Base-by-base conservation (phyloP, 176 grass and related monocot species). In the Carex cristatella region DNA sequence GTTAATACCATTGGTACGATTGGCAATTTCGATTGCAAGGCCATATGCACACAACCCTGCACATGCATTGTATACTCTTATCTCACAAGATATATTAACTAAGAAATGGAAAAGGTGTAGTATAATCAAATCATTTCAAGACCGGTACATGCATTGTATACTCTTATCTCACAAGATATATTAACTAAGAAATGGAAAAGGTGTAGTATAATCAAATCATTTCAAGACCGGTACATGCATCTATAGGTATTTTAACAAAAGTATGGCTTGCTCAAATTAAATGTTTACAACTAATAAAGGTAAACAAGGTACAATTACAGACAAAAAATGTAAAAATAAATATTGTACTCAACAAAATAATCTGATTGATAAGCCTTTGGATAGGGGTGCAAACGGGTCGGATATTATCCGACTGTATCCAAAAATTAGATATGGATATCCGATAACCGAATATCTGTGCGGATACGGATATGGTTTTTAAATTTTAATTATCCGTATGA, bases 41-140 rank as follows among this genome's bases (percentile, higher is more conserved):
- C 88, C 5, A 89, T 86, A 53, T 93, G 88, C 56, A 90, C 73
- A 67, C 90, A 92, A 1, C 90, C 87, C 87, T 91, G 86, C 13
- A 40, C 59, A 67, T 42, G 40, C 16, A 30, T 77, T 61, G 18
- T 60, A 13, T 11, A 62, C 4, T 19, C 16, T 40, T 40, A 40
- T 40, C 0, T 40, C 4, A 40, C 4, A 40, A 40, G 38, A 40
- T 5, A 40, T 40, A 5, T 40, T 40, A 40, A 40, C 38, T 40
- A 40, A 40, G 38, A 40, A 40, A 40, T 40, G 38, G 38, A 40
- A 40, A 40, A 40, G 38, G 38, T 40, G 4, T 4, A 40, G 38
- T 40, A 40, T 40, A 40, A 40, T 40, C 38, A 48, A 46, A 46
- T 46, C 7, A 72, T 30, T 65, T 32, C 10, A 66, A 33, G 3